Conservation (phyloP, 257 asterid species). For the Solanum clarkiae region DNA sequence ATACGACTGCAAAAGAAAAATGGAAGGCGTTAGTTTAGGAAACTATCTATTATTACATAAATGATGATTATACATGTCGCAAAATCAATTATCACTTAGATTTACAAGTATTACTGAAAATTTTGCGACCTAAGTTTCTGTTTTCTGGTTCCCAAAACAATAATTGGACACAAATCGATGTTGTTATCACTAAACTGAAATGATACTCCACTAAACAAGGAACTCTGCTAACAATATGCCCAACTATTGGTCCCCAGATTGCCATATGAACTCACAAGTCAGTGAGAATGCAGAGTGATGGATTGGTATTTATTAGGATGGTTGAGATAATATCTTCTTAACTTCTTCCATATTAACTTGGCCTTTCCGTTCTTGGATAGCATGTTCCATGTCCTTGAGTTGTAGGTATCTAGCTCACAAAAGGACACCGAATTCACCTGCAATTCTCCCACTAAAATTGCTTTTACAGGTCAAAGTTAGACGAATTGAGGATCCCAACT, state of each 20-base stretch:
- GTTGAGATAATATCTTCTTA: neutral
- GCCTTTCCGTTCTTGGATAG: neutral
- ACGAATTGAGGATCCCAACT: neutral
- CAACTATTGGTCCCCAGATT: neutral
- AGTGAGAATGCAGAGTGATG: neutral
- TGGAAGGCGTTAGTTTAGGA: neutral
- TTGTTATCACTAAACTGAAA: neutral
- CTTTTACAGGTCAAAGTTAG: neutral
- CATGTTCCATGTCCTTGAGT: neutral
- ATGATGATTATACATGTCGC: neutral
- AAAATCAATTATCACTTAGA: neutral
- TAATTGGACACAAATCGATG: neutral
- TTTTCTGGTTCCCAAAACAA: neutral
- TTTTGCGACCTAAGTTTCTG: neutral
- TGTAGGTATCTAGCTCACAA: neutral
- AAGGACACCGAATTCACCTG: neutral
- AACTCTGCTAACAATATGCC: neutral
- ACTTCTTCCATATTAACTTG: neutral
- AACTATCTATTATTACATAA: neutral
- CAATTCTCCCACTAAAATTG: neutral
- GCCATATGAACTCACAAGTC: neutral
- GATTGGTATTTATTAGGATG: neutral
- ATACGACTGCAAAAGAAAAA: constrained; percentile 43
- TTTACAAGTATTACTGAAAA: neutral
- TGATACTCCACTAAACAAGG: neutral